These are phyloP conservation scores for Trichosporon faecale DNA, from an alignment of 1,284 basidiomycete species.

Conservation along the genomic window DNA sequence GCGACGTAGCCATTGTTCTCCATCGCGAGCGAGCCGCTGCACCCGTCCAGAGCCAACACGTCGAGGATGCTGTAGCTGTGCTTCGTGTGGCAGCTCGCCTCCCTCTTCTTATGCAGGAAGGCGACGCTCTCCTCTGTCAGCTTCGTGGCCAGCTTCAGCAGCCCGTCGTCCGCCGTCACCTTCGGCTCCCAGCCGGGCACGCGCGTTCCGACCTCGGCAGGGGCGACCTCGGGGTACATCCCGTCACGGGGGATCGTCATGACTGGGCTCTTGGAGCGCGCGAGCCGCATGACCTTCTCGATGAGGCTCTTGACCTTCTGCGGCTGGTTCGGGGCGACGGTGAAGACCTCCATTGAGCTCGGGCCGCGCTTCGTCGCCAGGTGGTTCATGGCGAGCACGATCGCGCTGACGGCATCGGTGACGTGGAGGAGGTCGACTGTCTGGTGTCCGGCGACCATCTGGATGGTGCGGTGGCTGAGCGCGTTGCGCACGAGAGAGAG, in stretches of 20 bases:
- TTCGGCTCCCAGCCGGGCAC: constrained; percentile 29
- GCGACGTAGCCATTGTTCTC: constrained; percentile 21
- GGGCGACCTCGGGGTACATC: constrained; percentile 24
- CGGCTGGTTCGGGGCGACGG: constrained; percentile 29
- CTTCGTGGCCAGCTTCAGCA: constrained; percentile 26
- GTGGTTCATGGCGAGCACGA: constrained; percentile 28
- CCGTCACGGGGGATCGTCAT: constrained; percentile 33
- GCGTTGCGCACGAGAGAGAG: constrained; percentile 35
- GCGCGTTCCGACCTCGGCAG: background rate
- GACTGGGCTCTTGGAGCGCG: constrained; percentile 35
- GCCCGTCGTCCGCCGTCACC: constrained; percentile 31
- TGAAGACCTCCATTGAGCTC: constrained; percentile 30
- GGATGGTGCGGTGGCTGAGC: constrained; percentile 35
- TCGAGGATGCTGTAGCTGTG: constrained; percentile 17
- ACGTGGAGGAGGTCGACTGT: constrained; percentile 38
- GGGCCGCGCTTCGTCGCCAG: constrained; percentile 16
- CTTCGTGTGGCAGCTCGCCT: background rate
- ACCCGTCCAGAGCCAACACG: constrained; percentile 28
- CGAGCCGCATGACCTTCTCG: constrained; percentile 32
- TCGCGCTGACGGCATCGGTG: constrained; percentile 34
- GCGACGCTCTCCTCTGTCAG: constrained; percentile 20
- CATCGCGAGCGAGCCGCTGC: constrained; percentile 24
- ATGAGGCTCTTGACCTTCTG: constrained; percentile 30
- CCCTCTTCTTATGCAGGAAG: constrained; percentile 21
- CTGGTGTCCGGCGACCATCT: constrained; percentile 41